A percentile compares a stretch with the other conserved stretches of the same genome.
These are phyloP conservation scores for Eremomyces bilateralis DNA, from an alignment of 495 filamentous ascomycete genomes.

Conservation along the genomic window DNA sequence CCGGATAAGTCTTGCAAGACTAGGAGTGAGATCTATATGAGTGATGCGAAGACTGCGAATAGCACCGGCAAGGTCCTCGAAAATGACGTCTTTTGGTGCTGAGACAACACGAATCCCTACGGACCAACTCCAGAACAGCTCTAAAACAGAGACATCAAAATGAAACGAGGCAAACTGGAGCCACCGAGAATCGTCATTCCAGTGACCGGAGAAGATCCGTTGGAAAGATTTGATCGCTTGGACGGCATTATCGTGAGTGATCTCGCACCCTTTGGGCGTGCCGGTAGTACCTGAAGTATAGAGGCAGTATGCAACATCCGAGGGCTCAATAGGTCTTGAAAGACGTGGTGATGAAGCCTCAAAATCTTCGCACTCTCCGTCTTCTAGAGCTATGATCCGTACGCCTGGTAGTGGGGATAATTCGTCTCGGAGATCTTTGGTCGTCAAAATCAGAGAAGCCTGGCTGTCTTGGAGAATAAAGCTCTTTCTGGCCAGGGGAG, in stretches of 20 bases:
- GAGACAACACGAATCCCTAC: conserved; percentile 62
- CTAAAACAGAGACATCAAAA: conserved; percentile 72
- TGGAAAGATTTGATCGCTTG: conserved; percentile 59
- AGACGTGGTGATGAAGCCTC: no score
- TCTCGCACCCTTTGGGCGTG: conserved; percentile 53
- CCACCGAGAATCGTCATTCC: conserved; percentile 49
- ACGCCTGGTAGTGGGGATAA: not conserved
- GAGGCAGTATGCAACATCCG: conserved; percentile 43
- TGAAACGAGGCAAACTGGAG: conserved; percentile 78
- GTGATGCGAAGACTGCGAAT: conserved; percentile 56
- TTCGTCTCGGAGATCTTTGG: not conserved
- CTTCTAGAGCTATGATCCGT: not conserved
- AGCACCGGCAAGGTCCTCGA: conserved; percentile 49
- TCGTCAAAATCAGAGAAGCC: conserved; percentile 20
- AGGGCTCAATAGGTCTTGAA: conserved; percentile 15
- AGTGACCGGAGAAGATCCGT: conserved; percentile 41
- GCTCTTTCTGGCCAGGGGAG: conserved; percentile 36
- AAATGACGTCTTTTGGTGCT: conserved; percentile 53
- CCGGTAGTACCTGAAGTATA: conserved; percentile 76
- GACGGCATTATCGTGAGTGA: conserved; percentile 52
- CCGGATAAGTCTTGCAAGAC: conserved; percentile 35
- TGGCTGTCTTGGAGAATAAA: conserved; percentile 45
- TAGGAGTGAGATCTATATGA: conserved; percentile 65
- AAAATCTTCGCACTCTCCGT: no score
- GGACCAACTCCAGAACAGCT: conserved; percentile 81